Evolutionary conservation across 192 early-diverging fungal genomes (phyloP).

Genomic region (Podila epigama): DNA sequence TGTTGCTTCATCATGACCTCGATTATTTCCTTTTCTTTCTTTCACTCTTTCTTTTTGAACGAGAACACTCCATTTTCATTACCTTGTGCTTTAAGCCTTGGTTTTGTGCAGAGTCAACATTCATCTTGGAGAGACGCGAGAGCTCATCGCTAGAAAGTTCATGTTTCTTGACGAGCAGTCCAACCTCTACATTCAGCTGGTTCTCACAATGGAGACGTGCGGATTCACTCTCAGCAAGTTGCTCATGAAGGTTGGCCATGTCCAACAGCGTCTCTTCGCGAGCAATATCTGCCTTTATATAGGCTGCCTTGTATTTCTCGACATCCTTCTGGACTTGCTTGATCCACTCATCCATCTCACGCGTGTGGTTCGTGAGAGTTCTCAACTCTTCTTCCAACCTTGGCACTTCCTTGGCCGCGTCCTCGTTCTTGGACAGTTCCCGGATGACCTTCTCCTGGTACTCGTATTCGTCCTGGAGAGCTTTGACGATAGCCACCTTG

Average conservation of each 20-base stretch:
- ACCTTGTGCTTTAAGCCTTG: constrained; percentile 42
- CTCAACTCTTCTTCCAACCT: constrained; percentile 33
- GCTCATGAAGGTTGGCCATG: constrained; percentile 44
- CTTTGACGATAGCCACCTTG: constrained; percentile 39
- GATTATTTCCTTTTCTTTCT: too few relatives aligned
- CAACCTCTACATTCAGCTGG: constrained; percentile 36
- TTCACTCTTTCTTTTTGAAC: neutral
- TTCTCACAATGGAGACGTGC: constrained; percentile 28
- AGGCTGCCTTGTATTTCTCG: constrained; percentile 31
- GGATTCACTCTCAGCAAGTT: constrained; percentile 30
- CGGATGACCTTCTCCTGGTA: constrained; percentile 43
- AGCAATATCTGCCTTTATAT: constrained; percentile 40
- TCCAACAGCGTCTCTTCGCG: constrained; percentile 46
- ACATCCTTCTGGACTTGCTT: constrained; percentile 36
- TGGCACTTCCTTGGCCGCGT: constrained; percentile 23
- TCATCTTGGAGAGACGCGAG: constrained; percentile 42
- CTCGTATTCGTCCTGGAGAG: constrained; percentile 36
- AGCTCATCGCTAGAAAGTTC: constrained; percentile 13
- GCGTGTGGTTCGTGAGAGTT: constrained; percentile 18
- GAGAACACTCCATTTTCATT: neutral
- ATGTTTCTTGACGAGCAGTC: constrained; percentile 36
- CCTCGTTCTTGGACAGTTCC: constrained; percentile 41
- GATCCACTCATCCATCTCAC: constrained; percentile 37
- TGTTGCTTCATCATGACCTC: too few relatives aligned
- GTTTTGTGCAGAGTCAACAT: constrained; percentile 38